phyloP scores from a whole-genome alignment of 805 yeast species.

The Candida lessepsii region DNA sequence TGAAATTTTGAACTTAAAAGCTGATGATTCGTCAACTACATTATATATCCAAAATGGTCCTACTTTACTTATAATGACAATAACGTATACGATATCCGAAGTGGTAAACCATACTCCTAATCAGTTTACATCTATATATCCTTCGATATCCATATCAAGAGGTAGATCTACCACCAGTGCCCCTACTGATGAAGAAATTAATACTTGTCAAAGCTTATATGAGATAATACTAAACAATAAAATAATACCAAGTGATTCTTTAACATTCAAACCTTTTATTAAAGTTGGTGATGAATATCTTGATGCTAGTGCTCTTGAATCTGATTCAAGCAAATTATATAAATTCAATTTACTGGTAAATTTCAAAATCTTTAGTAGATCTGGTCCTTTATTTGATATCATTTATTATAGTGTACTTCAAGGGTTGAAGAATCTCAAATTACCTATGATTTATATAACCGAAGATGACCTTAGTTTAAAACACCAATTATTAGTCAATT shows the following conservation, averaged over 20 bases:
- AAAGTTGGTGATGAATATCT: constrained; percentile 13
- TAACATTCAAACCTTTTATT: constrained; percentile 26
- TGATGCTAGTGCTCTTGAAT: constrained; percentile 11
- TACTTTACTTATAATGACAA: constrained; percentile 13
- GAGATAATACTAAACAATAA: constrained; percentile 60
- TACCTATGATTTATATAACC: constrained; percentile 59
- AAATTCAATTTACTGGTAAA: constrained; percentile 63
- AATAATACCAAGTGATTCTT: constrained; percentile 39
- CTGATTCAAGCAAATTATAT: constrained; percentile 17
- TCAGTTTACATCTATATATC: constrained; percentile 49
- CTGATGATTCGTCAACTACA: constrained; percentile 18
- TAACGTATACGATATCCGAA: constrained; percentile 13
- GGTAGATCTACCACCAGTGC: constrained; percentile 80
- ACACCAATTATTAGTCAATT: constrained; percentile 10
- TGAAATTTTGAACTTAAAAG: constrained; percentile 28
- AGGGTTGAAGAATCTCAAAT: constrained; percentile 56
- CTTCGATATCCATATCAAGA: constrained; percentile 72
- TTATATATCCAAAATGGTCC: constrained; percentile 15
- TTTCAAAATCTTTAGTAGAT: constrained; percentile 70
- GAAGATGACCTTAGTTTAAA: constrained; percentile 8
- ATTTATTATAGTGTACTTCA: constrained; percentile 66
- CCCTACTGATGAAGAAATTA: constrained; percentile 85
- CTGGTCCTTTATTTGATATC: constrained; percentile 79
- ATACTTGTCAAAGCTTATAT: constrained; percentile 60
- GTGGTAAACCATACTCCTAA: constrained; percentile 8